These are phyloP conservation scores for Fomitopsis betulina DNA, from an alignment of 1,284 basidiomycete species.

Conservation along the genomic window DNA sequence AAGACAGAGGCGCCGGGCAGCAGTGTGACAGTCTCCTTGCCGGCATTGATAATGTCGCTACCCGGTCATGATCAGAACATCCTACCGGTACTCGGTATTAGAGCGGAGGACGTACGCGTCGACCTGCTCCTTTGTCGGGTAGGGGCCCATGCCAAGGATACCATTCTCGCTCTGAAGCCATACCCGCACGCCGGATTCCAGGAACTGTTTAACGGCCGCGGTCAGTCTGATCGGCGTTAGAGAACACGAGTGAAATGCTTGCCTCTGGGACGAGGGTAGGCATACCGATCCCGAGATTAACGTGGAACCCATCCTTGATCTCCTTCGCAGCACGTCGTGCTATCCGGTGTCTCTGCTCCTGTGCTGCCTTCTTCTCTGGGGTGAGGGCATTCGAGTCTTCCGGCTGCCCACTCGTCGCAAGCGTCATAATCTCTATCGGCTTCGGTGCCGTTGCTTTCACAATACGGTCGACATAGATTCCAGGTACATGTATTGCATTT, in stretches of 20 bases:
- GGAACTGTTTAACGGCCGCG: constrained; percentile 40
- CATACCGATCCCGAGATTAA: constrained; percentile 78
- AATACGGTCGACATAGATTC: constrained; percentile 87
- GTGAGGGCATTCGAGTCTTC: constrained; percentile 27
- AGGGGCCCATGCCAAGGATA: constrained; percentile 93
- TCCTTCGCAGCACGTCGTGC: constrained; percentile 87
- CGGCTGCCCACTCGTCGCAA: constrained; percentile 37
- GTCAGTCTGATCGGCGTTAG: background rate
- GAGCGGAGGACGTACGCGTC: constrained; percentile 66
- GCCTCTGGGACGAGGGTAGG: constrained; percentile 82
- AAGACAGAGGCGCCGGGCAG: constrained; percentile 92
- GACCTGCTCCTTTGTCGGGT: constrained; percentile 83
- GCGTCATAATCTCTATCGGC: constrained; percentile 73
- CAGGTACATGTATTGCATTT: constrained; percentile 81
- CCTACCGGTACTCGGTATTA: background rate
- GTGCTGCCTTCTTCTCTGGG: constrained; percentile 50
- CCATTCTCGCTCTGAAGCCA: constrained; percentile 97
- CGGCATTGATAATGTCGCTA: constrained; percentile 91
- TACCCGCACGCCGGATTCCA: constrained; percentile 76
- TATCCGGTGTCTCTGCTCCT: constrained; percentile 63
- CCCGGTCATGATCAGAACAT: constrained; percentile 6
- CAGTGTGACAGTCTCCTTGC: constrained; percentile 93
- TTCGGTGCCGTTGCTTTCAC: constrained; percentile 77
- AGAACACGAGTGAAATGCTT: background rate
- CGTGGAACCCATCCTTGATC: constrained; percentile 85